These are phyloP conservation scores for Tremella fuciformis DNA, from an alignment of 768 basidiomycete genomes.

Conservation along the genomic window DNA sequence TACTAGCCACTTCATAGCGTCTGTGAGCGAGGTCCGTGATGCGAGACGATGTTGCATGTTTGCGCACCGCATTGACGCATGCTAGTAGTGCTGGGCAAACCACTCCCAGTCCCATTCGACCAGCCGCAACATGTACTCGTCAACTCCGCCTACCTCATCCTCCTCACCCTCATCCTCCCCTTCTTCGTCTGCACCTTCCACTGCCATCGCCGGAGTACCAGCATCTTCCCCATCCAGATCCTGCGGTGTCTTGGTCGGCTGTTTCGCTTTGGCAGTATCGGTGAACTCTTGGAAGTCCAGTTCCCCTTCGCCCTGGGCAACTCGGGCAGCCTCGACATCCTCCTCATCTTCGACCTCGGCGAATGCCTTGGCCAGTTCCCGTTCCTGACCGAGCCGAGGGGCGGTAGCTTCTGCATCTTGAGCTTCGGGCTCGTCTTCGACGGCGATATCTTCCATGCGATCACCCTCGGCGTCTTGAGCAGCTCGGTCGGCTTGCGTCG, in stretches of 20 bases:
- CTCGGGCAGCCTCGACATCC: slow-evolving; percentile 74
- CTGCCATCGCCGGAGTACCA: slow-evolving; percentile 11
- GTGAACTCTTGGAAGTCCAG: slow-evolving; percentile 68
- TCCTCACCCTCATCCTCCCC: slow-evolving; percentile 51
- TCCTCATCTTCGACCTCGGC: slow-evolving; percentile 85
- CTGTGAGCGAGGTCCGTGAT: not conserved
- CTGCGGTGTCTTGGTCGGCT: slow-evolving; percentile 10
- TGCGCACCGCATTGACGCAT: not conserved
- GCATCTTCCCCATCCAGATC: slow-evolving; percentile 4
- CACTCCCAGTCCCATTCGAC: slow-evolving; percentile 53
- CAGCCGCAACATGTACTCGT: slow-evolving; percentile 74
- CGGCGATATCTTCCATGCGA: slow-evolving; percentile 36
- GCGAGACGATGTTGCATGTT: no score
- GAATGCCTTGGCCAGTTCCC: slow-evolving; percentile 61
- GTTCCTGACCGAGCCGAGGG: slow-evolving; percentile 33
- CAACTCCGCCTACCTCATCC: slow-evolving; percentile 64
- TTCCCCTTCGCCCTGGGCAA: slow-evolving; percentile 78
- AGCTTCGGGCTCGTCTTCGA: slow-evolving; percentile 32
- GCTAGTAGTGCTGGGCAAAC: slow-evolving; percentile 21
- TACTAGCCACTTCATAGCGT: not conserved
- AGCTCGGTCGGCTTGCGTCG: slow-evolving; percentile 7
- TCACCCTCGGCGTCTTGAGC: slow-evolving; percentile 24
- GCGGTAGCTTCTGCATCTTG: slow-evolving; percentile 21
- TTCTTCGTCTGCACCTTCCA: slow-evolving; percentile 43
- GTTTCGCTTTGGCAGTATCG: slow-evolving; percentile 36